Base-by-base conservation (phyloP, 768 basidiomycete species). In the Psilocybe subaeruginosa region DNA sequence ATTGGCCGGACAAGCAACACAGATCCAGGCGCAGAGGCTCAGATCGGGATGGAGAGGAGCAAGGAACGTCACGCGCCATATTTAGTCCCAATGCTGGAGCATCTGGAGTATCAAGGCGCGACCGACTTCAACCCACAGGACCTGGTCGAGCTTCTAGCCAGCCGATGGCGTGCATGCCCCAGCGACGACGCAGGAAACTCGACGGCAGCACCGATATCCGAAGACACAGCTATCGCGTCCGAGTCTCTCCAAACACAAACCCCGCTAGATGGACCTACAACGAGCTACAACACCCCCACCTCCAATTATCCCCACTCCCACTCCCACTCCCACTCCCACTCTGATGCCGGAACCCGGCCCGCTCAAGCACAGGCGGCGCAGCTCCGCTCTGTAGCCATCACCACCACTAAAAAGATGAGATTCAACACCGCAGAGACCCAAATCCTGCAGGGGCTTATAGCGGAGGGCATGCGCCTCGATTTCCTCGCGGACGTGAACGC, bases 81-180 rank as follows among this genome's bases (percentile, higher is more conserved):
- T 56, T 8, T 59, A 9, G 14, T 59, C 3, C 60, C 60, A 3
- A 37, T 48, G 29, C 56, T 69, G 1, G 57, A 64, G 19, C 55
- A 51, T 46, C 50, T 69, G 14, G 66, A 66, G 33, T 69, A 69
- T 46, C 66, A 64, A 47, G 69, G 69, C 5, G 50, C 60, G 12
- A 50, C 59, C 6, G 48, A 52, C 2, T 69, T 69, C 31, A 58
- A 45, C 45, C 30, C 62, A 7, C 63, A 65, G 14, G 52, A 54
- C 9, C 55, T 69, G 14, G 60, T 60, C 0, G 33, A 62, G 39
- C 64, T 68, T 30, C 59, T 69, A 7, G 56, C 39, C 23, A 45
- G 51, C 19, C 61, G 66, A 31, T 66, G 69, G 69, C 60, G 46
- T 8, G 5, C n/a, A 5, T 41, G 45, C 37, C 23, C 17, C 30